Base-by-base conservation (phyloP, 176 grass and related monocot genomes). In the Oryza glaberrima region DNA sequence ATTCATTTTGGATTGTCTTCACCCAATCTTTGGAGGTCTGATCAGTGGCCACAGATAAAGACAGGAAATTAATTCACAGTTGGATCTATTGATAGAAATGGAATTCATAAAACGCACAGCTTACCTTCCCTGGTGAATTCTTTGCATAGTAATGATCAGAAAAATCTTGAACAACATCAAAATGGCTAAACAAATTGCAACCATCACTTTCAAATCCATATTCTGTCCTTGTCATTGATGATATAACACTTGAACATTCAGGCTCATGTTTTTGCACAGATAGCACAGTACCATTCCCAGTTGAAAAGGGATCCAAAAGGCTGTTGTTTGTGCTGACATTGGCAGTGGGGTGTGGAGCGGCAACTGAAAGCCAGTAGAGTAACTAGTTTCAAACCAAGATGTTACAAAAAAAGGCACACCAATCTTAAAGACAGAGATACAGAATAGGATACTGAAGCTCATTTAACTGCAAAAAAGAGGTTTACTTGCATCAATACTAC, bases 101-200 rank as follows among this genome's bases (percentile, higher is more conserved):
- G 13, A 12, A 72, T 75, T 84, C 45, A 86, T 30, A 47, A 65
- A 23, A 88, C 10, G 46, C 10, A 75, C 17, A 65, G 9, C 60
- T 67, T 87, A 90, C 89, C 81, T 90, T 90, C 72, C 89, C 84
- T 70, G 81, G 70, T 52, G 81, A 80, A 64, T 65, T 48, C 51
- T 69, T 89, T 83, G 81, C 75, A 73, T 87, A 94, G 81, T 94
- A 71, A 54, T 94, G 92, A 86, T 91, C 92, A 7, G 89, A 94
- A 76, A 78, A 86, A 89, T 94, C 81, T 71, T 83, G 80, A 84
- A 91, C 84, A 78, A 86, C 85, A 75, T 94, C 92, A 67, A 94
- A 94, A 78, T 91, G 89, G 22, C 70, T 79, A 82, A 91, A 94
- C 49, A 16, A 64, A 67, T 67, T 83, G 56, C 84, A 41, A 48